Percentiles rank a stretch among this genome's conserved stretches.
These are phyloP conservation scores for Solanum hybrid DNA, from an alignment of 305 asterid genomes.

Conservation along the genomic window DNA sequence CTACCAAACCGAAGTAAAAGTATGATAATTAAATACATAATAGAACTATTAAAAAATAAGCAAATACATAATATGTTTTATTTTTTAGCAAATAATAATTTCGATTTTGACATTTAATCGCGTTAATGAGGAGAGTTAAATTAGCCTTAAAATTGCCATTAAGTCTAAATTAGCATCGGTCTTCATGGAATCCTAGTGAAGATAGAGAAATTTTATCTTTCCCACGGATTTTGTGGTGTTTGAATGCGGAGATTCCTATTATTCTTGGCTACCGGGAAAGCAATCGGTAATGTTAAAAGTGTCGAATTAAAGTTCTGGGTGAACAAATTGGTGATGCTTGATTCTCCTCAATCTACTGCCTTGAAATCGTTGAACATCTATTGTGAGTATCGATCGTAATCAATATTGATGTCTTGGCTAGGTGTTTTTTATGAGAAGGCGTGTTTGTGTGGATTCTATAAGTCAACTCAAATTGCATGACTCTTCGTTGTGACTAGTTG, in stretches of 20 bases:
- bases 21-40: background rate
- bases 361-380: too few species aligned
- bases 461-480: background rate
- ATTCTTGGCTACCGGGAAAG: too few species aligned
- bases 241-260: too few species aligned
- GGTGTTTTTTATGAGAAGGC: background rate
- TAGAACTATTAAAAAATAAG: background rate
- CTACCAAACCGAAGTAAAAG: background rate
- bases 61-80: background rate
- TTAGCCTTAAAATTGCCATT: background rate
- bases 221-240: too few species aligned
- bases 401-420: background rate
- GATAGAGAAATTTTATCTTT: background rate
- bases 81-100: too few species aligned
- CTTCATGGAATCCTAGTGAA: background rate
- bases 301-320: too few species aligned
- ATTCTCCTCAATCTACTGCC: background rate
- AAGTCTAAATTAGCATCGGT: background rate
- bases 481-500: background rate
- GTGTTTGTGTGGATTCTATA: background rate
- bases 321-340: background rate
- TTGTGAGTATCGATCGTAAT: background rate
- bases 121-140: background rate
- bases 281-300: too few species aligned
- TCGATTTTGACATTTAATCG: background rate